Base-by-base conservation (phyloP, 257 asterid genomes). In the Nicotiana sylvestris region DNA sequence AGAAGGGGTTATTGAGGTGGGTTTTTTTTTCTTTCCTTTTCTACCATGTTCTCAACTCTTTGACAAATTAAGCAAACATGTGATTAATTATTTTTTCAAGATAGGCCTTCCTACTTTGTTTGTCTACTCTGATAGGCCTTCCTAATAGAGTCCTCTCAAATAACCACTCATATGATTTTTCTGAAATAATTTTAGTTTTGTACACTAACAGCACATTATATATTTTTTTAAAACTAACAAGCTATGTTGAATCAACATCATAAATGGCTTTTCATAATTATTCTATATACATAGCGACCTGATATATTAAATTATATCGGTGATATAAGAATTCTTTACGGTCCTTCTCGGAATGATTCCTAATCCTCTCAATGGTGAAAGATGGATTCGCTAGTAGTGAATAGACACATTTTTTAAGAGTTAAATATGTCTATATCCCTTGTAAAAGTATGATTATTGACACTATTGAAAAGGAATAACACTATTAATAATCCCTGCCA, bases 41-140 rank as follows among this genome's bases (percentile, higher is more conserved):
- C 58, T 72, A 74, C 80, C 62, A 74, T 74, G 80, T 74, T 74
- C 62, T 74, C 80, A 74, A 49, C 18, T 37, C 80, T 27, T 49
- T 74, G 43, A 74, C 39, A 74, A 74, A 25, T 74, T 49, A 51
- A 51, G 43, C 9, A 74, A 49, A 74, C 27, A 49, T 51, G 27
- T 74, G 64, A 72, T 6, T 15, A 49, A 74, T 2, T 46, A 11
- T 25, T 46, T 25, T 72, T 46, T 46, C 27, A 27, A 74, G 39
- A 49, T 74, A 13, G 61, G 37, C 61, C 13, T 9, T 51, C 57
- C 57, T 51, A 9, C 3, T 25, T 72, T 72, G 61, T 25, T 72
- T 74, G 43, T 49, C 8, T 66, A 67, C 25, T 46, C 7, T 46
- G 37, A 32, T 32, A 1, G 33, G 33, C 33, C 33, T 32, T 32